Evolutionary conservation across 148 eudicot genomes (phyloP).

Genomic region (Rhododendron griersonianum): DNA sequence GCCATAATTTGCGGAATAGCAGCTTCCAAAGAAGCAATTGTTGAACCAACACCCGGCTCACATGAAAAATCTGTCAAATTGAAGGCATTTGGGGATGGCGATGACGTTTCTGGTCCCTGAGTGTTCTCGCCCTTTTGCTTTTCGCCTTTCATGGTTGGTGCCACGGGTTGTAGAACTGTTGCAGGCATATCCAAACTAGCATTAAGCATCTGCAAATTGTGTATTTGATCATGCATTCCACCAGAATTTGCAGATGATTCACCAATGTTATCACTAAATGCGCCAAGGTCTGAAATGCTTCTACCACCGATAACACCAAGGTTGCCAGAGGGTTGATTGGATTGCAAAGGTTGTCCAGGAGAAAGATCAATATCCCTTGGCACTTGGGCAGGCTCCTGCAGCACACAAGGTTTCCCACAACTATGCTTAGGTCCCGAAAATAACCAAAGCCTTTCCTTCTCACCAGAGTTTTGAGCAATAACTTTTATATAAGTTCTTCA

Average conservation of each 20-base stretch:
- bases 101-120: not conserved
- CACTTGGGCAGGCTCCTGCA: constrained; percentile 68
- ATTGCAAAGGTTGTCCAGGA: constrained; percentile 83
- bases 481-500: not conserved
- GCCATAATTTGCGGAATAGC: constrained; percentile 31
- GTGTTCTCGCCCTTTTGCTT: too few species aligned
- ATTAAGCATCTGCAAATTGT: constrained; percentile 73
- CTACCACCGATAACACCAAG: constrained; percentile 93
- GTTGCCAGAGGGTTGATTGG: constrained; percentile 61
- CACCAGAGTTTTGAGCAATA: not conserved
- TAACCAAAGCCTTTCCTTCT: not conserved
- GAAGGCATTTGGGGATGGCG: constrained; percentile 53
- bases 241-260: constrained; percentile 57
- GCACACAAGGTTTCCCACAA: constrained; percentile 6
- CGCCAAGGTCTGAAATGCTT: constrained; percentile 88
- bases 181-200: too few species aligned
- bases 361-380: constrained; percentile 73
- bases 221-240: constrained; percentile 59
- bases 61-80: constrained; percentile 46
- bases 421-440: not conserved
- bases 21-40: constrained; percentile 36
- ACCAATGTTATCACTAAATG: constrained; percentile 76
- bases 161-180: too few species aligned
- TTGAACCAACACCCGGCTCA: constrained; percentile 44
- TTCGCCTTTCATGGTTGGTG: too few species aligned